Evolutionary conservation across 306 rosid genomes (phyloP).

Genomic region (Alnus rubra): DNA sequence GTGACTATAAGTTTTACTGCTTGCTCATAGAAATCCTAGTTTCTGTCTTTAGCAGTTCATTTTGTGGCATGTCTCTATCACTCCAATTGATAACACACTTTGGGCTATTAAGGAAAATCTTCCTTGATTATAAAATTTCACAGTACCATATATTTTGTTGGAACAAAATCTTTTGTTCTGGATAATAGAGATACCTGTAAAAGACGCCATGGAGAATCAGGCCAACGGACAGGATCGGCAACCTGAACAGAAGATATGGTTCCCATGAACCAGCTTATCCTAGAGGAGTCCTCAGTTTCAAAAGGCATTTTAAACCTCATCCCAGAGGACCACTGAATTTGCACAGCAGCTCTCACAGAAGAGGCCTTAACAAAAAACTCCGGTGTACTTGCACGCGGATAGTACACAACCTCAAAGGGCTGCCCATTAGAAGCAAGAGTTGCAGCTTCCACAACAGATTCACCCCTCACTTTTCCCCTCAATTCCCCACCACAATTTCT

Average conservation of each 20-base stretch:
- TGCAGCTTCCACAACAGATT: conserved; percentile 72
- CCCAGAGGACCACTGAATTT: conserved; percentile 76
- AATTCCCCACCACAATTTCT: conserved; percentile 38
- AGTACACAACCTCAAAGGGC: conserved; percentile 80
- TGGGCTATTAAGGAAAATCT: background rate
- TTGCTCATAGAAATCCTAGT: background rate
- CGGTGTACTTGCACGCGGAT: conserved; percentile 83
- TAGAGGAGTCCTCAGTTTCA: conserved; percentile 91
- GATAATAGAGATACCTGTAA: conserved; percentile 56
- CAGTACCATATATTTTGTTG: too few species aligned
- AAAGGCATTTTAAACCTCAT: conserved; percentile 98
- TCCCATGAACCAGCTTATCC: conserved; percentile 99
- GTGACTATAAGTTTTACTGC: background rate
- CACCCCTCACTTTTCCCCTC: conserved; percentile 48
- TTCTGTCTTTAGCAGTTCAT: background rate
- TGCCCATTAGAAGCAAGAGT: conserved; percentile 70
- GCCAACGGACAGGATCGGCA: conserved; percentile 74
- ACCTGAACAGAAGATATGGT: conserved; percentile 74
- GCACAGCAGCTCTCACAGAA: conserved; percentile 74
- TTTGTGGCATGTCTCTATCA: background rate
- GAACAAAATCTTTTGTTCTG: background rate
- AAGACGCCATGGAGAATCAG: conserved; percentile 96
- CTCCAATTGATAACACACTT: background rate
- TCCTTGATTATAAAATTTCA: background rate
- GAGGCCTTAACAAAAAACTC: conserved; percentile 83